These are phyloP conservation scores for Isabelozyma gotoi DNA, from an alignment of 805 yeast species.

Conservation along the genomic window DNA sequence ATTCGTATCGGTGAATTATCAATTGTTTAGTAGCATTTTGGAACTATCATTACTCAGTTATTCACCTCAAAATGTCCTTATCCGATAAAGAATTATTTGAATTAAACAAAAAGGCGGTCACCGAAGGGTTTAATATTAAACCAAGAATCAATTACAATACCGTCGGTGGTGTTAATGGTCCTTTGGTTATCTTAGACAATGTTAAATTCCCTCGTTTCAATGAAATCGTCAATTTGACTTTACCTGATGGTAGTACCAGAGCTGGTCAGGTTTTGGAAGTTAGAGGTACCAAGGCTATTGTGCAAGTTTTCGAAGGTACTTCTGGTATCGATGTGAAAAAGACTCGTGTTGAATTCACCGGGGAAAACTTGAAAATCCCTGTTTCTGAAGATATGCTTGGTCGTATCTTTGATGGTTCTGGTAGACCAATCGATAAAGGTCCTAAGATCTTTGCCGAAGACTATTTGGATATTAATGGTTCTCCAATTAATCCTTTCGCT, in stretches of 20 bases:
- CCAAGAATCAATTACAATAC: slow-evolving; percentile 94
- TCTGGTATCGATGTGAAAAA: slow-evolving; percentile 98
- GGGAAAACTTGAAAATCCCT: slow-evolving; percentile 87
- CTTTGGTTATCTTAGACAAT: slow-evolving; percentile 70
- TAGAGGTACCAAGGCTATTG: slow-evolving; percentile 94
- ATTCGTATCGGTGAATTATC: background rate
- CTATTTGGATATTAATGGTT: slow-evolving; percentile 96
- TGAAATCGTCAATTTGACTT: slow-evolving; percentile 93
- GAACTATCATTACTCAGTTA: no score
- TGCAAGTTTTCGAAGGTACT: slow-evolving; percentile 98
- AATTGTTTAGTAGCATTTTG: background rate
- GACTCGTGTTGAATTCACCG: slow-evolving; percentile 96
- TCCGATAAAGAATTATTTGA: slow-evolving; percentile 54
- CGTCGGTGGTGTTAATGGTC: slow-evolving; percentile 98
- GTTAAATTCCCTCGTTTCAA: slow-evolving; percentile 69
- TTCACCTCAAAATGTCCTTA: slow-evolving; percentile 29
- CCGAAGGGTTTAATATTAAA: slow-evolving; percentile 85
- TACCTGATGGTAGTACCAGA: slow-evolving; percentile 92
- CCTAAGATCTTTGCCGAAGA: slow-evolving; percentile 99
- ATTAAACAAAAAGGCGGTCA: slow-evolving; percentile 87
- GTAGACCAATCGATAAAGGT: slow-evolving; percentile 97
- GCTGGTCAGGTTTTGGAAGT: slow-evolving; percentile 99
- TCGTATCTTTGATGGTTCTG: slow-evolving; percentile 98
- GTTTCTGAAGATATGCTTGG: slow-evolving; percentile 98
- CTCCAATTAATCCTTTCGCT: slow-evolving; percentile 97